These are phyloP conservation scores for Graphiopsis chlorocephala DNA, from an alignment of 2,329 filamentous ascomycete genomes.

Conservation along the genomic window DNA sequence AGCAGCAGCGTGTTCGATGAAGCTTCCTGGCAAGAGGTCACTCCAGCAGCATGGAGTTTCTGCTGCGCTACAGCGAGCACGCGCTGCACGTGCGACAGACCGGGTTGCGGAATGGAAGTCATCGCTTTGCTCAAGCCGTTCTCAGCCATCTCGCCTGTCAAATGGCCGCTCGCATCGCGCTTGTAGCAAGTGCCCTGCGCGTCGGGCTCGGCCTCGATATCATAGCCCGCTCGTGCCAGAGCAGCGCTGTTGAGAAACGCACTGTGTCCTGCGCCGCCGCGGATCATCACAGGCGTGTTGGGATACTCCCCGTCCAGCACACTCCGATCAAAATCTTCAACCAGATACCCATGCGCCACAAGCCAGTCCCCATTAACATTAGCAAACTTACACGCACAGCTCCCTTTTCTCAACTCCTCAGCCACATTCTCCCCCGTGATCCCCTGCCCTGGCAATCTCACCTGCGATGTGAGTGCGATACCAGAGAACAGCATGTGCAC, in stretches of 20 bases:
- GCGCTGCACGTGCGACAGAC: constrained; percentile 26
- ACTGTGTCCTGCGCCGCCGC: constrained; percentile 31
- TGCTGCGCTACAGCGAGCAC: constrained; percentile 26
- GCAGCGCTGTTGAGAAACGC: constrained; percentile 32
- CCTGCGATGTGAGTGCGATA: constrained; percentile 28
- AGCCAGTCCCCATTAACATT: constrained; percentile 29
- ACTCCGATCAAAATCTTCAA: constrained; percentile 2
- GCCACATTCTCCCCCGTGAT: constrained; percentile 26
- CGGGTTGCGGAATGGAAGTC: constrained; percentile 25
- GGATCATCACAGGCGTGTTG: constrained; percentile 31
- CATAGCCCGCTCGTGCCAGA: constrained; percentile 28
- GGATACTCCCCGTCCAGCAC: constrained; percentile 26
- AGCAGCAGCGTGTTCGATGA: constrained; percentile 30
- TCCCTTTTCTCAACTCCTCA: constrained; percentile 27
- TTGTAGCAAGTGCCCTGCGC: constrained; percentile 26
- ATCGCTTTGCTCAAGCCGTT: constrained; percentile 26
- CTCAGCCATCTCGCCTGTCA: constrained; percentile 35
- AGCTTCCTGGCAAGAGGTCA: constrained; percentile 36
- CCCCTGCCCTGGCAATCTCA: constrained; percentile 28
- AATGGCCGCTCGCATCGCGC: constrained; percentile 27
- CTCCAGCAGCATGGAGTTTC: constrained; percentile 29
- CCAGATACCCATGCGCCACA: neutral
- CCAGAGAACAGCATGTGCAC: constrained; percentile 34
- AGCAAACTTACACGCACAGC: constrained; percentile 30
- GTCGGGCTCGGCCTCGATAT: constrained; percentile 25